Evolutionary conservation across 768 basidiomycete genomes (phyloP).

Genomic region (Tephrocybe sp.): DNA sequence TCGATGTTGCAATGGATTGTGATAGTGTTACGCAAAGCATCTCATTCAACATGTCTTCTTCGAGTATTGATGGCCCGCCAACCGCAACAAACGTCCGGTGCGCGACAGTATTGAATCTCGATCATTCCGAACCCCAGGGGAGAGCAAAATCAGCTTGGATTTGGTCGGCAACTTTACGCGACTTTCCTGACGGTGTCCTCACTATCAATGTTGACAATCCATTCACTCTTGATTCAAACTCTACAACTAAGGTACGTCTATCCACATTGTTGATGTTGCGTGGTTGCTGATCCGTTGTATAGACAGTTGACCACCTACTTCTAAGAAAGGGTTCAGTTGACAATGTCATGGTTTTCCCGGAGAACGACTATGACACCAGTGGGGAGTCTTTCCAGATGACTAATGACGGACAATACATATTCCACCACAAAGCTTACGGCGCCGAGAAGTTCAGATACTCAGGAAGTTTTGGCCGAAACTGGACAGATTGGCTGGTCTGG

Average conservation of each 20-base stretch:
- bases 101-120: slow-evolving; percentile 44
- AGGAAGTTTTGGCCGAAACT: slow-evolving; percentile 80
- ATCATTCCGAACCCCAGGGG: slow-evolving; percentile 53
- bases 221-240: slow-evolving; percentile 35
- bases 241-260: slow-evolving; percentile 4
- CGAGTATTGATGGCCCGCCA: slow-evolving; percentile 58
- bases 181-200: slow-evolving; percentile 82
- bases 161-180: slow-evolving; percentile 72
- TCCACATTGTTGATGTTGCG: background rate
- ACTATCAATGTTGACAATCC: slow-evolving; percentile 67
- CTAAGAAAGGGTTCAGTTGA: slow-evolving; percentile 72
- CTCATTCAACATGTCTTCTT: slow-evolving; percentile 68
- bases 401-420: slow-evolving; percentile 64
- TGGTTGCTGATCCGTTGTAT: slow-evolving; percentile 12
- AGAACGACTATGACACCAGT: slow-evolving; percentile 70
- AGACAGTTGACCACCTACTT: slow-evolving; percentile 72
- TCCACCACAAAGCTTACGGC: slow-evolving; percentile 80
- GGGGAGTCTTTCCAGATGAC: slow-evolving; percentile 55
- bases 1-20: slow-evolving; percentile 78
- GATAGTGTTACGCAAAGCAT: slow-evolving; percentile 61
- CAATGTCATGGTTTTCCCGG: slow-evolving; percentile 86
- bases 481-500: slow-evolving; percentile 80
- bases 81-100: slow-evolving; percentile 53
- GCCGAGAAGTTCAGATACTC: slow-evolving; percentile 90
- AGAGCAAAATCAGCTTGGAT: slow-evolving; percentile 59